Evolutionary conservation across 2,329 filamentous ascomycete genomes (phyloP).

Genomic region (Trichophyton schoenleinii): DNA sequence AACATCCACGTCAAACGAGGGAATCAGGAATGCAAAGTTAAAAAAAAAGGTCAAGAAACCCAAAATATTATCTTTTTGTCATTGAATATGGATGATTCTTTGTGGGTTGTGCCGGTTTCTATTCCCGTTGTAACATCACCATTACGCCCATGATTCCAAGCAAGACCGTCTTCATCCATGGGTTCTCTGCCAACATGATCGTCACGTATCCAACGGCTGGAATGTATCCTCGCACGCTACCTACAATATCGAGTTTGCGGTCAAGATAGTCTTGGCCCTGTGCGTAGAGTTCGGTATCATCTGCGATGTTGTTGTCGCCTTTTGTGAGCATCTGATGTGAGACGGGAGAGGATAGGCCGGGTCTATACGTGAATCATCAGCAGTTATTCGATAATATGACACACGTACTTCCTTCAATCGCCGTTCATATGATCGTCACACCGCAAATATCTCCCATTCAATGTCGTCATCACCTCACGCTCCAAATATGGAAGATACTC

Average conservation of each 20-base stretch:
- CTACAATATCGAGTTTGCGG: conserved; percentile 73
- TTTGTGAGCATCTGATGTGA: conserved; percentile 67
- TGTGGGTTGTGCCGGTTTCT: conserved; percentile 14
- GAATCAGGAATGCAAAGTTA: not conserved
- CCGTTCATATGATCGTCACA: not conserved
- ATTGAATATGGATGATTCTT: not conserved
- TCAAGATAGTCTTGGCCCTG: conserved; percentile 74
- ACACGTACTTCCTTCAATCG: not conserved
- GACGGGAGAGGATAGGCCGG: conserved; percentile 6
- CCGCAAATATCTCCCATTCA: not conserved
- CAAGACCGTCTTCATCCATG: conserved; percentile 93
- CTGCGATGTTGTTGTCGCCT: conserved; percentile 88
- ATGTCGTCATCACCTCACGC: not conserved
- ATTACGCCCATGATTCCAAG: conserved; percentile 88
- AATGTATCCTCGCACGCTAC: conserved; percentile 81
- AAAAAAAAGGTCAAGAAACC: not conserved
- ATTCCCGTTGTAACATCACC: conserved; percentile 87
- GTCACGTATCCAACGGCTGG: conserved; percentile 96
- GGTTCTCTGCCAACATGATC: conserved; percentile 86
- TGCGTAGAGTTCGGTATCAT: conserved; percentile 87
- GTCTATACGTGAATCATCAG: not conserved
- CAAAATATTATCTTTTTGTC: not conserved
- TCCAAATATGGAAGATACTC: not conserved
- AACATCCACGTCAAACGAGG: not conserved
- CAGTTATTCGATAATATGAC: not conserved